Evolutionary conservation across 805 yeast genomes (phyloP).

Genomic region (Vanderwaltozyma tropicalis): DNA sequence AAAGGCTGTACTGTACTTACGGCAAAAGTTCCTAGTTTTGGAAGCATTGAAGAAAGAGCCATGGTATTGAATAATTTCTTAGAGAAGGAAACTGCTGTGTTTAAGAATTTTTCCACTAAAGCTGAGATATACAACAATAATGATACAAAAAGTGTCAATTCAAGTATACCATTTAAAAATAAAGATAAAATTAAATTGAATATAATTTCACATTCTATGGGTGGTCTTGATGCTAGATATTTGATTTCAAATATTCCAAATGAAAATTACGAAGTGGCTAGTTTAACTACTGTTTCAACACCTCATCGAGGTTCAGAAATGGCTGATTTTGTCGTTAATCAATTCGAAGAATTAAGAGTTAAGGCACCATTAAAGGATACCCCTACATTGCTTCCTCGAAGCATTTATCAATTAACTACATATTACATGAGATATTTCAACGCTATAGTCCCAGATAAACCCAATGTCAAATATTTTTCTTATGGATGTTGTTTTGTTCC

Average conservation of each 20-base stretch:
- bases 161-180: slow-evolving; percentile 10
- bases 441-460: slow-evolving; percentile 38
- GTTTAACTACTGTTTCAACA: slow-evolving; percentile 76
- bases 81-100: slow-evolving; percentile 15
- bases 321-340: slow-evolving; percentile 54
- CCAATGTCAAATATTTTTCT: slow-evolving; percentile 62
- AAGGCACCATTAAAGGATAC: slow-evolving; percentile 13
- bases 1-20: slow-evolving; percentile 61
- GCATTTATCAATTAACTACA: slow-evolving; percentile 61
- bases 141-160: slow-evolving; percentile 2
- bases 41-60: slow-evolving; percentile 63
- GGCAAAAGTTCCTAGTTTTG: slow-evolving; percentile 77
- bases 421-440: slow-evolving; percentile 45
- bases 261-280: slow-evolving; percentile 45
- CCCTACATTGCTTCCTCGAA: slow-evolving; percentile 25
- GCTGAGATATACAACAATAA: slow-evolving; percentile 6
- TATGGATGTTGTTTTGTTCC: slow-evolving; percentile 74
- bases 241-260: slow-evolving; percentile 47
- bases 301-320: slow-evolving; percentile 83
- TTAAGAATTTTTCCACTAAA: slow-evolving; percentile 11
- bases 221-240: slow-evolving; percentile 79
- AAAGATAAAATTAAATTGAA: slow-evolving; percentile 42
- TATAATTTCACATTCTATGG: slow-evolving; percentile 86
- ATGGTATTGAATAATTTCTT: slow-evolving; percentile 43
- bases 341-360: slow-evolving; percentile 19